Evolutionary conservation across 306 rosid genomes (phyloP), one percentile per base, ranked within the genome.

Genomic region (Malus asiatica): DNA sequence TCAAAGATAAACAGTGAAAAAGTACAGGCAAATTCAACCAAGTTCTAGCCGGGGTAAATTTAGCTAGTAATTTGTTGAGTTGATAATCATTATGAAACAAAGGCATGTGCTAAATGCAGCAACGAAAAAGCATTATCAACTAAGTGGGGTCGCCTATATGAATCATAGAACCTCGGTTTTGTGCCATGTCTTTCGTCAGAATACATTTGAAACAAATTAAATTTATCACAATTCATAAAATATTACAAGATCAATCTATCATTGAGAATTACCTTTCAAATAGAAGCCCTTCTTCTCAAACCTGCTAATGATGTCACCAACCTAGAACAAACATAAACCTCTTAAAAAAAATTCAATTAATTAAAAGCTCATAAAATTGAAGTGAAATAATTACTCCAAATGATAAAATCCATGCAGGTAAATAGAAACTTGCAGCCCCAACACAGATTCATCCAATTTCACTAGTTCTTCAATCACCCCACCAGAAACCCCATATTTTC

Each of bases 231-330:
- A 15, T 20, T 51, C 15, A 48, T 13, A 40, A 38, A 44, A 67
- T 51, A 8, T 23, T 10, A 64, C 51, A 22, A 4, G 62, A 65
- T 66, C 3, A 65, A 51, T 42, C 22, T n/a, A 7, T 29, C 11
- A 8, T 14, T 8, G 27, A 27, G 42, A 16, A 8, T 57, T 81
- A 95, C 97, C 98, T 89, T 84, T 92, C 84, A 95, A 73, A 75
- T 73, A 78, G 84, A 95, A 92, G 10, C 98, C 98, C 84, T 92
- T 95, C 91, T 92, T 89, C 92, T 95, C 97, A 85, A 95, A 92
- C 83, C 97, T 90, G 90, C 93, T 77, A 75, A 95, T 89, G 63
- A 95, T 83, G 81, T 90, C 93, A 75, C 98, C 96, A 81, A 95
- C 80, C 97, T 94, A 86, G 76, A 78, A 81, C 65, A 40, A 40